A percentile compares a stretch with the other conserved stretches of the same genome.
Evolutionary conservation across 1,284 basidiomycete genomes (phyloP).

Genomic region (Apiotrichum veenhuisii): DNA sequence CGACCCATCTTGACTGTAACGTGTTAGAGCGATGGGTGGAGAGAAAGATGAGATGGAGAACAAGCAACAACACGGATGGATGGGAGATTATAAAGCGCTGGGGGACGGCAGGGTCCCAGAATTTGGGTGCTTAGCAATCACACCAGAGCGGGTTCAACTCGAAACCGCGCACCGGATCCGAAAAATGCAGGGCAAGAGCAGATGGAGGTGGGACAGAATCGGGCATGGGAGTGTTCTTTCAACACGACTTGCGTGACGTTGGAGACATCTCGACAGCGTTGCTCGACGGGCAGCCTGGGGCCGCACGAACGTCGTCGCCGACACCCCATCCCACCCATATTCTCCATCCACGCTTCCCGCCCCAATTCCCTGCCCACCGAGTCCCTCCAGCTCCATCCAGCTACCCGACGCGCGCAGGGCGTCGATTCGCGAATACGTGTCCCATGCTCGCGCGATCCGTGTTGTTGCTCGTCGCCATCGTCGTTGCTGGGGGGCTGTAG

Average conservation of each 20-base stretch:
- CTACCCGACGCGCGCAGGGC: not conserved
- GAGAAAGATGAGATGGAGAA: not conserved
- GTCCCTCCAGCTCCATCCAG: too few relatives aligned
- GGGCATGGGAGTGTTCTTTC: too few relatives aligned
- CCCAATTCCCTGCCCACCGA: too few relatives aligned
- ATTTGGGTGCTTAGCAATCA: conserved; percentile 6
- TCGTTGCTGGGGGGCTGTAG: not conserved
- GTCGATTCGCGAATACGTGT: not conserved
- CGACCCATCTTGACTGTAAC: conserved; percentile 70
- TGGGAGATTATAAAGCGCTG: conserved; percentile 1
- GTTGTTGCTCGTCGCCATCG: not conserved
- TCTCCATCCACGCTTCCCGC: too few relatives aligned
- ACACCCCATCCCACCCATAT: too few relatives aligned
- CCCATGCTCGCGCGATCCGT: not conserved
- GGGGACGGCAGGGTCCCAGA: not conserved
- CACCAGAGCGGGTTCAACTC: not conserved
- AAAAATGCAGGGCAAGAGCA: not conserved
- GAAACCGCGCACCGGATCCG: not conserved
- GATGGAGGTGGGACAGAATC: not conserved
- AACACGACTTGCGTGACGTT: too few relatives aligned
- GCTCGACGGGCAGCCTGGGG: too few relatives aligned
- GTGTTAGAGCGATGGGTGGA: conserved; percentile 6
- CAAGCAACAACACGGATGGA: not conserved
- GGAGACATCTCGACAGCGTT: too few relatives aligned
- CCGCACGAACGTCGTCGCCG: too few relatives aligned